Evolutionary conservation across 83 land plant species (phyloP).

Genomic region (Picea engelmannii): DNA sequence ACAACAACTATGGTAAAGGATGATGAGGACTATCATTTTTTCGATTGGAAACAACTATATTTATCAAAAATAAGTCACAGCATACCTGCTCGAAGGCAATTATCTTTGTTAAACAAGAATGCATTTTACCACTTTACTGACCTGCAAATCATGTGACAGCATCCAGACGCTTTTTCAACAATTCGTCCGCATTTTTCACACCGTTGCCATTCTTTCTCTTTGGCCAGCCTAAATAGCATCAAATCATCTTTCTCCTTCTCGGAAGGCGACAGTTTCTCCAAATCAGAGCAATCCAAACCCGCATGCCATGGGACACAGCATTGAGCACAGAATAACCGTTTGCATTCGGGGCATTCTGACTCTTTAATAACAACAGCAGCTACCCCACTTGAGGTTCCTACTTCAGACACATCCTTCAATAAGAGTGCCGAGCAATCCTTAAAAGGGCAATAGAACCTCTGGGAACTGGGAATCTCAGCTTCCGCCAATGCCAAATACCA

Average conservation of each 20-base stretch:
- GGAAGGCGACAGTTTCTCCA: constrained; percentile 12
- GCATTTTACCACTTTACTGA: background rate
- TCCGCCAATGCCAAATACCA: constrained; percentile 24
- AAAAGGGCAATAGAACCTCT: constrained; percentile 33
- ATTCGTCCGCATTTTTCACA: constrained; percentile 7
- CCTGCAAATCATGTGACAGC: constrained; percentile 17
- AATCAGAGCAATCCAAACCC: constrained; percentile 26
- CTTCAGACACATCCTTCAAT: constrained; percentile 11
- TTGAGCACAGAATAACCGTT: constrained; percentile 39
- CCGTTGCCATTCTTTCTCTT: constrained; percentile 15
- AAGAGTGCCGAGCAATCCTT: constrained; percentile 34
- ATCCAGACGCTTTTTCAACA: constrained; percentile 12
- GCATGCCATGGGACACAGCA: constrained; percentile 42
- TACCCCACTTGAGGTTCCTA: background rate
- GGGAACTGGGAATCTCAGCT: constrained; percentile 5
- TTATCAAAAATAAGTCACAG: no score
- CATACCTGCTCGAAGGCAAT: no score
- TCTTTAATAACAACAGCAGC: constrained; percentile 2
- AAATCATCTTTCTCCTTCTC: constrained; percentile 12
- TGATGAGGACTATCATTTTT: no score
- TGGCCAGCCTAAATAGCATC: background rate
- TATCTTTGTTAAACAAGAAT: no score
- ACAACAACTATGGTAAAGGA: no score
- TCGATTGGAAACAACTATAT: no score
- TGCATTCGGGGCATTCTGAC: constrained; percentile 32